Percentiles rank a stretch among this genome's conserved stretches.
phyloP scores from a whole-genome alignment of 202 grass and related monocot species.

The Sporobolus alterniflorus region DNA sequence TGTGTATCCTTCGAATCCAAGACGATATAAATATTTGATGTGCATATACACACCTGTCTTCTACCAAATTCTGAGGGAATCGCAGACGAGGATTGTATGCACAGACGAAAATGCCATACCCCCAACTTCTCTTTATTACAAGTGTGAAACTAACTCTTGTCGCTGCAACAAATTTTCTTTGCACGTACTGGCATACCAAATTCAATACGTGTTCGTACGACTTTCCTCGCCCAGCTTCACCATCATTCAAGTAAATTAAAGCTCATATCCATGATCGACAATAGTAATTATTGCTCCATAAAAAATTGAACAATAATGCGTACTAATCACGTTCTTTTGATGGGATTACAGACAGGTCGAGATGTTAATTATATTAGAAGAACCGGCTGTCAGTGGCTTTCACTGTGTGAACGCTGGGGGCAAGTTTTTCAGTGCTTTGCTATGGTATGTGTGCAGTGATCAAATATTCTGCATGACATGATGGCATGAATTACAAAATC shows the following conservation, averaged over 20 bases:
- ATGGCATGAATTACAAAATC: no score
- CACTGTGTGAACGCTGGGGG: conserved; percentile 24
- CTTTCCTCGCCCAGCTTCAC: background rate
- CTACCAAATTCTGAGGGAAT: no score
- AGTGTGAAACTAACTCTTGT: conserved; percentile 7
- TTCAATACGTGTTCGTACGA: background rate
- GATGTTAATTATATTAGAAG: background rate
- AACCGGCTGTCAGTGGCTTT: conserved; percentile 14
- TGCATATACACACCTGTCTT: no score
- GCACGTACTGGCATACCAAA: background rate
- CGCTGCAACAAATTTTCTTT: background rate
- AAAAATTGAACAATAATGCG: background rate
- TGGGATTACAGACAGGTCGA: background rate
- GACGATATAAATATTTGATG: no score
- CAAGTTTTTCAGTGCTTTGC: conserved; percentile 21
- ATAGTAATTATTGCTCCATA: background rate
- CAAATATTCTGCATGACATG: no score
- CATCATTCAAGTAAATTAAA: background rate
- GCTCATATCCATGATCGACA: background rate
- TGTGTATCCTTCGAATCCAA: no score
- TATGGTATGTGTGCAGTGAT: background rate
- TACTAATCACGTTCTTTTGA: background rate
- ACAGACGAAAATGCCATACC: no score
- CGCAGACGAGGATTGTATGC: no score
- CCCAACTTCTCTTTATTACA: no score